Conservation (phyloP, 2,329 filamentous ascomycete genomes). For the Cytospora mali region DNA sequence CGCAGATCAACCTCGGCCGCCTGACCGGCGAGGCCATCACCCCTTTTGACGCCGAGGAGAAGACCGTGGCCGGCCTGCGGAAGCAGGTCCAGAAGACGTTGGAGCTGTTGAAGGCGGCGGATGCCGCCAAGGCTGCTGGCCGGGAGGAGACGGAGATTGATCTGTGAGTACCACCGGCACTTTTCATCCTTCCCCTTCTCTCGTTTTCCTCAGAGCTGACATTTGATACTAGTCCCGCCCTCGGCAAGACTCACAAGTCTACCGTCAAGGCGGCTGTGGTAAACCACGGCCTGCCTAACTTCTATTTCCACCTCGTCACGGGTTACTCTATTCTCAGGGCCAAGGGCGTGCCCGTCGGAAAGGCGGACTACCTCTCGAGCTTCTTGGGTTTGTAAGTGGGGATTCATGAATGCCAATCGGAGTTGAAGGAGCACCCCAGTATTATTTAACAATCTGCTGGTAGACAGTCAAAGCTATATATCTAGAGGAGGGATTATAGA, state of each 20-base stretch:
- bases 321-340: conserved; percentile 60
- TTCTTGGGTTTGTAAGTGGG: conserved; percentile 23
- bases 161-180: conserved; percentile 32
- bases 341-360: conserved; percentile 60
- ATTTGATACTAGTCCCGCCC: conserved; percentile 1
- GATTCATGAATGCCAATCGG: not conserved
- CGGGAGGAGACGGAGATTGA: conserved; percentile 33
- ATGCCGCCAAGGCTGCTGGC: conserved; percentile 33
- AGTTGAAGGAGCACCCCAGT: no score
- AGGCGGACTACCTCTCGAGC: conserved; percentile 52
- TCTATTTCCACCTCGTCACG: conserved; percentile 61
- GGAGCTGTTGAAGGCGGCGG: conserved; percentile 32
- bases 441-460: no score
- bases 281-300: conserved; percentile 56
- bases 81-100: conserved; percentile 27
- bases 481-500: no score
- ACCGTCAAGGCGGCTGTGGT: conserved; percentile 46
- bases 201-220: not conserved
- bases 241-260: conserved; percentile 22
- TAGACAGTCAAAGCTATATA: no score
- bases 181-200: not conserved
- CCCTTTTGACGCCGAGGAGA: conserved; percentile 31
- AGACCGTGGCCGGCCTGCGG: conserved; percentile 25
- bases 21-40: conserved; percentile 32
- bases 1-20: conserved; percentile 34